Evolutionary conservation across 768 basidiomycete genomes (phyloP), one percentile per base, ranked within the genome.

Genomic region (Russula ochroleuca): DNA sequence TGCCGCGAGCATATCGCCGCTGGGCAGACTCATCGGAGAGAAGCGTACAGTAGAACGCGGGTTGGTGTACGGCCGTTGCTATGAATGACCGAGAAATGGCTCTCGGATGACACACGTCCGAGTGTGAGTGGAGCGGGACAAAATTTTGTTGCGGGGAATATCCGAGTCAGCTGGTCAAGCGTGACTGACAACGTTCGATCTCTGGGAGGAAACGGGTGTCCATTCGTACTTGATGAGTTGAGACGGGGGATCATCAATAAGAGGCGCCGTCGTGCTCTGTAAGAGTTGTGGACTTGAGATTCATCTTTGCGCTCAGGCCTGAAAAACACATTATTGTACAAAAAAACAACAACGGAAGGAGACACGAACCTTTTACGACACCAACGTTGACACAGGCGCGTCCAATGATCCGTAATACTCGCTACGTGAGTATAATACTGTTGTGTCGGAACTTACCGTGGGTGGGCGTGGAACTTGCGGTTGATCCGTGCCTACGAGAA

Each of bases 311-410:
- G n/a, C 33, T 67, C 68, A 19, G 52, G 66, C 40, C 68, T 67
- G 35, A 21, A 58, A 37, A 8, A 19, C 8, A 53, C 38, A 5
- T 48, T 10, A 38, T 66, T 15, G 57, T 41, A 31, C 17, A 2
- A 35, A 17, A 43, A 14, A 14, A 5, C 37, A 15, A 52, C 1
- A 4, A 10, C 23, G 47, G 19, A 5, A 28, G 28, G 28, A 25
- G n/a, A 19, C n/a, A 73, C 84, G 60, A 64, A 90, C 90, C 89
- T 75, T 85, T 85, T 33, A 84, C 73, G 21, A 85, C 66, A n/a
- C 90, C 90, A 59, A 86, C 79, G 62, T 82, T 79, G 21, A 92
- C 70, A 66, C 75, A 79, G 0, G 77, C 80, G 52, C 88, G 78
- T 2, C 79, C 78, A 13, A 85, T 43, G 56, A 86, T 72, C 50